Evolutionary conservation across 2,329 filamentous ascomycete species (phyloP).

Genomic region (Tolypocladium album): DNA sequence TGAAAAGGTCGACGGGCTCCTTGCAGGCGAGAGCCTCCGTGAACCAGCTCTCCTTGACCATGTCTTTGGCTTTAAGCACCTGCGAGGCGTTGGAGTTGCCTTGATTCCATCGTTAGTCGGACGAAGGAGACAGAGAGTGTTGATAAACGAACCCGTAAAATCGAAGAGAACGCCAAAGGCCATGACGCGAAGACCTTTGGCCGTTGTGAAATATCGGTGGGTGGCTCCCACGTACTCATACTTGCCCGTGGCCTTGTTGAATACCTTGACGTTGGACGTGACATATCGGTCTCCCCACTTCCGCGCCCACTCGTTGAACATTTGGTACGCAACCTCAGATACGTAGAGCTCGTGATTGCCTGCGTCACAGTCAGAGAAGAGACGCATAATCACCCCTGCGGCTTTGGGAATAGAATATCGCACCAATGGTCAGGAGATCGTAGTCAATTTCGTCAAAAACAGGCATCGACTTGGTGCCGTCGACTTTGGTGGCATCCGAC

Average conservation of each 20-base stretch:
- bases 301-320: constrained; percentile 46
- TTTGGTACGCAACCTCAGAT: constrained; percentile 49
- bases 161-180: constrained; percentile 34
- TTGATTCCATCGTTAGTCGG: constrained; percentile 6
- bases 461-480: constrained; percentile 42
- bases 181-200: constrained; percentile 30
- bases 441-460: constrained; percentile 31
- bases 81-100: constrained; percentile 52
- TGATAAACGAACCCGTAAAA: constrained; percentile 33
- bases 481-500: constrained; percentile 46
- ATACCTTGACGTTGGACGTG: constrained; percentile 34
- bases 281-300: constrained; percentile 38
- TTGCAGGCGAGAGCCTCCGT: constrained; percentile 38
- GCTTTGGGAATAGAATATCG: neutral
- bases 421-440: constrained; percentile 31
- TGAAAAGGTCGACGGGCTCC: constrained; percentile 50
- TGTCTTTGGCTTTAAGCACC: constrained; percentile 41
- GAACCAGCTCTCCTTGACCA: constrained; percentile 51
- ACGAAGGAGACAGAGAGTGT: neutral
- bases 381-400: neutral
- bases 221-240: constrained; percentile 32
- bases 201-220: constrained; percentile 32
- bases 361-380: constrained; percentile 1
- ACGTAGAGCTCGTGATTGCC: constrained; percentile 58
- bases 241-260: constrained; percentile 24